These are phyloP conservation scores for Allantophomopsis cytisporea DNA, from an alignment of 2,329 filamentous ascomycete species.

Conservation along the genomic window DNA sequence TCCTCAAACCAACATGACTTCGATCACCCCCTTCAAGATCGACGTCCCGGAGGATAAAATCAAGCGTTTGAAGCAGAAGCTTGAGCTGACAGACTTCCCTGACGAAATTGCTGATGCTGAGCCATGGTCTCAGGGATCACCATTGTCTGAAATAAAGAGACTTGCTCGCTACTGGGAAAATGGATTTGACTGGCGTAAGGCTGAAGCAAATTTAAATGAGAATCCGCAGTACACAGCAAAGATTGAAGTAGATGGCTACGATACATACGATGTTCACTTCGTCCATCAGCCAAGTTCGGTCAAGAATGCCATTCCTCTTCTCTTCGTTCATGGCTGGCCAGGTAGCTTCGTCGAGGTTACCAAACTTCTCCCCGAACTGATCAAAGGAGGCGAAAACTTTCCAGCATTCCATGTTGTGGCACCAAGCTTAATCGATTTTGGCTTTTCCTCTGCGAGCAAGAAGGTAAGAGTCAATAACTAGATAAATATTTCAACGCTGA, in stretches of 20 bases:
- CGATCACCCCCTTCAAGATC: constrained; percentile 27
- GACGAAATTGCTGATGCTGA: constrained; percentile 36
- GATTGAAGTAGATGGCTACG: constrained; percentile 43
- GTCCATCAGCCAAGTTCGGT: constrained; percentile 38
- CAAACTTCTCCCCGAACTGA: constrained; percentile 41
- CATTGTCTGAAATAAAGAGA: constrained; percentile 43
- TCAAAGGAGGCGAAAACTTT: constrained; percentile 14
- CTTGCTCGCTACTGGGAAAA: constrained; percentile 40
- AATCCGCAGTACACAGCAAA: constrained; percentile 40
- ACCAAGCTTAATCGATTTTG: constrained; percentile 40
- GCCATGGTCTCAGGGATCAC: constrained; percentile 43
- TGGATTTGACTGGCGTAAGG: constrained; percentile 45
- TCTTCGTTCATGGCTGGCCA: constrained; percentile 53
- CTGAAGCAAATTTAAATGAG: constrained; percentile 43
- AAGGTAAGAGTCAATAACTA: too few relatives aligned
- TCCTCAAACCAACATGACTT: not conserved
- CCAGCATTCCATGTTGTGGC: constrained; percentile 42
- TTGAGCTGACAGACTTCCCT: constrained; percentile 37
- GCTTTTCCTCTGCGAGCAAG: constrained; percentile 20
- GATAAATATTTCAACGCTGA: constrained; percentile 12
- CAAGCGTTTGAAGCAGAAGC: constrained; percentile 38
- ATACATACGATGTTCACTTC: constrained; percentile 47
- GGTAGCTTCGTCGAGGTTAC: constrained; percentile 54
- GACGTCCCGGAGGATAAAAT: constrained; percentile 35
- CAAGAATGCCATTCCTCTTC: constrained; percentile 38